Conservation (phyloP, 2,329 filamentous ascomycete species). For the Aspergillus amoenus region DNA sequence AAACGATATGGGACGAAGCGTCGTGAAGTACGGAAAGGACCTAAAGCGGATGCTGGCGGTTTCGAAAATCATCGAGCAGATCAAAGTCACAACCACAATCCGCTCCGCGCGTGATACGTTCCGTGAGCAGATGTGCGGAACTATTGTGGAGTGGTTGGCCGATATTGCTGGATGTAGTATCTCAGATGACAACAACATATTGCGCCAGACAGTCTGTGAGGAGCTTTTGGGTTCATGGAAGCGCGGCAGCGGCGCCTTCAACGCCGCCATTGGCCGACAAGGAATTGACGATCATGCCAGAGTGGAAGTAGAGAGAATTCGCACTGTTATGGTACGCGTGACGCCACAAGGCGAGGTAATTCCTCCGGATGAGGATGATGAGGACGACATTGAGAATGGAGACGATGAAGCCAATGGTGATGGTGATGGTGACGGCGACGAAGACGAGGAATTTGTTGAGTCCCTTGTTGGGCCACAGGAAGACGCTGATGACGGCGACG, state of each 20-base stretch:
- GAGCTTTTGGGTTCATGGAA: constrained; percentile 87
- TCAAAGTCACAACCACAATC: constrained; percentile 94
- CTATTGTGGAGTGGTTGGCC: constrained; percentile 91
- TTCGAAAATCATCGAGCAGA: constrained; percentile 86
- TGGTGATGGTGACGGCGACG: constrained; percentile 47
- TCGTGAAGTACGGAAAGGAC: constrained; percentile 74
- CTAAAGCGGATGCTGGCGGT: constrained; percentile 72
- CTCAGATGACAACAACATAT: constrained; percentile 72
- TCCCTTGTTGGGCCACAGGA: constrained; percentile 43
- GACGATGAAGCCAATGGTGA: constrained; percentile 44
- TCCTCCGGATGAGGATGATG: constrained; percentile 50
- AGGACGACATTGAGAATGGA: constrained; percentile 35
- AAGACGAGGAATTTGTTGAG: constrained; percentile 48
- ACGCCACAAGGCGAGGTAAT: constrained; percentile 43
- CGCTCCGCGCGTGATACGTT: constrained; percentile 92
- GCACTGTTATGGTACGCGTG: constrained; percentile 41
- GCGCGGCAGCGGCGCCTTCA: constrained; percentile 77
- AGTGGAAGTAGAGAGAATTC: constrained; percentile 51
- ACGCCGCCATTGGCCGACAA: constrained; percentile 72
- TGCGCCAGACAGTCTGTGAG: constrained; percentile 82
- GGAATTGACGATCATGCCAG: constrained; percentile 80
- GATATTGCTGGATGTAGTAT: constrained; percentile 91
- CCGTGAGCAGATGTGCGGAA: constrained; percentile 97
- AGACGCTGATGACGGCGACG: constrained; percentile 46
- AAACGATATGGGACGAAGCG: constrained; percentile 81